Evolutionary conservation across 2,329 filamentous ascomycete species (phyloP).

Genomic region (Verruconis gallopava): DNA sequence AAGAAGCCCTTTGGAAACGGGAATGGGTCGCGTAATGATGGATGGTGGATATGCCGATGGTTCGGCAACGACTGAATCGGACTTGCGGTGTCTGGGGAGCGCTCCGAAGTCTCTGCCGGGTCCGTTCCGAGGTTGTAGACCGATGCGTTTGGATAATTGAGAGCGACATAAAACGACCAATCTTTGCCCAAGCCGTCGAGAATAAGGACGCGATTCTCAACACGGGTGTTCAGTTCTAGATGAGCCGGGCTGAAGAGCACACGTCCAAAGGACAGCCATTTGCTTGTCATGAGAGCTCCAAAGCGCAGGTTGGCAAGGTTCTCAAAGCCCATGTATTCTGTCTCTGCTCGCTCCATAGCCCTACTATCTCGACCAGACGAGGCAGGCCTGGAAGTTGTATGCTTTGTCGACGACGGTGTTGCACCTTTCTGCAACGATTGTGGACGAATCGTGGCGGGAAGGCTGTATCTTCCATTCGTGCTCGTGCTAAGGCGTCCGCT

Average conservation of each 20-base stretch:
- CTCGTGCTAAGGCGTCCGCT: constrained; percentile 19
- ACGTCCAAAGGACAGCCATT: constrained; percentile 76
- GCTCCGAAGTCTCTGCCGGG: constrained; percentile 15
- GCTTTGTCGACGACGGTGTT: neutral
- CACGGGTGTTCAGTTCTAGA: constrained; percentile 49
- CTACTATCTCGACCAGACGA: constrained; percentile 29
- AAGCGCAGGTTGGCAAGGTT: constrained; percentile 64
- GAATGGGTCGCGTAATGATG: constrained; percentile 9
- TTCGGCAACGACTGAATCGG: constrained; percentile 39
- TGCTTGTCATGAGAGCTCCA: constrained; percentile 73
- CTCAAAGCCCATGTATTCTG: constrained; percentile 23
- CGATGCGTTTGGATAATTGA: constrained; percentile 61
- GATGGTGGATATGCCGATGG: constrained; percentile 14
- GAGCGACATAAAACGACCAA: constrained; percentile 76
- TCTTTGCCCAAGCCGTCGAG: constrained; percentile 80
- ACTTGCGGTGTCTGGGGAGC: constrained; percentile 24
- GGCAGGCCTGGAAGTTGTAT: constrained; percentile 40
- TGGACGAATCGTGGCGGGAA: constrained; percentile 9
- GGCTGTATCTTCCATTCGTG: constrained; percentile 9
- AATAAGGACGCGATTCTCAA: constrained; percentile 55
- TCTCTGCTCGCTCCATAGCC: constrained; percentile 32
- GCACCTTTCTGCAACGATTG: neutral
- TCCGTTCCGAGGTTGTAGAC: constrained; percentile 55
- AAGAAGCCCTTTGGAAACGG: constrained; percentile 57
- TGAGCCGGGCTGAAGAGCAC: constrained; percentile 71